phyloP scores from a whole-genome alignment of 1,284 basidiomycete genomes.

The Leccinum variabile region DNA sequence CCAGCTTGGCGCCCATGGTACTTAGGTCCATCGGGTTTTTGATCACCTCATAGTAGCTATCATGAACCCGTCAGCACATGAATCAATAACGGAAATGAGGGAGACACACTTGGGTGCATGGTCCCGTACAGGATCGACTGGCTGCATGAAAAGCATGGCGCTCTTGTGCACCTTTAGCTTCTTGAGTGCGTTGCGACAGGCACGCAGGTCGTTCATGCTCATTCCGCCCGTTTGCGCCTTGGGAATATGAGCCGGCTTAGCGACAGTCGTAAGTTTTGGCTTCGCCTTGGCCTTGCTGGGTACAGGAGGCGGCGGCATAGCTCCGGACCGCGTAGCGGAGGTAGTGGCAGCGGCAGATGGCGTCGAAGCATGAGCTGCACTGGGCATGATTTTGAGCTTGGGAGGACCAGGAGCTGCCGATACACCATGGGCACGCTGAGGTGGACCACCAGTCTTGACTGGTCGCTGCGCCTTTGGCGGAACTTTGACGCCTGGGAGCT shows the following conservation, averaged over 20 bases:
- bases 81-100: constrained; percentile 27
- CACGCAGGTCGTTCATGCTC: constrained; percentile 76
- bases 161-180: constrained; percentile 78
- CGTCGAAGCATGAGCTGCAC: constrained; percentile 22
- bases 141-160: constrained; percentile 75
- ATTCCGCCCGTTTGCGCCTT: constrained; percentile 84
- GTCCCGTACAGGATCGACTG: constrained; percentile 89
- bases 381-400: constrained; percentile 55
- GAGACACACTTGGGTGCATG: constrained; percentile 71
- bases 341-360: constrained; percentile 23
- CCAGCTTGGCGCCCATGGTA: constrained; percentile 86
- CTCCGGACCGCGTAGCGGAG: constrained; percentile 21
- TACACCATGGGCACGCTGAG: constrained; percentile 45
- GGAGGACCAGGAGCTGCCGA: constrained; percentile 45
- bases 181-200: constrained; percentile 79
- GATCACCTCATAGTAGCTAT: constrained; percentile 88
- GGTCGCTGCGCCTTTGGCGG: constrained; percentile 25
- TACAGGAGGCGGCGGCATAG: constrained; percentile 37
- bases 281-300: constrained; percentile 40
- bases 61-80: neutral
- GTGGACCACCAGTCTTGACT: constrained; percentile 44
- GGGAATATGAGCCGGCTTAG: constrained; percentile 50
- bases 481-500: constrained; percentile 49
- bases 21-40: constrained; percentile 94
- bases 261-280: constrained; percentile 38